Percentiles rank a stretch among this genome's conserved stretches.
These are phyloP conservation scores for Inonotus obliquus DNA, from an alignment of 1,284 basidiomycete genomes.

Conservation along the genomic window DNA sequence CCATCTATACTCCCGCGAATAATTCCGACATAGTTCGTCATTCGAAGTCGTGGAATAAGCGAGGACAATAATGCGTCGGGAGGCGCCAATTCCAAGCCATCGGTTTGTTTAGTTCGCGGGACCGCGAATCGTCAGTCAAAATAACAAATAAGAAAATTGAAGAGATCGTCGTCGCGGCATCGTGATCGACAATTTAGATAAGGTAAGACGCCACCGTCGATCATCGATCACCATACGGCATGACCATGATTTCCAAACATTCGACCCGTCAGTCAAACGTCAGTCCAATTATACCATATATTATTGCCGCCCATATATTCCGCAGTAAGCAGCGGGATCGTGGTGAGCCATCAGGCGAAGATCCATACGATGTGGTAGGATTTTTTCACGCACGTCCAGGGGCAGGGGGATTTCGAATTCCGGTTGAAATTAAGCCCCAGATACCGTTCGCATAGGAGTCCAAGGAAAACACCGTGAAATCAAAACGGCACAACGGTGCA, in stretches of 20 bases:
- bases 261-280: neutral
- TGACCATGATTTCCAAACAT: neutral
- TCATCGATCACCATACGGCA: neutral
- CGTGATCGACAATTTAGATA: neutral
- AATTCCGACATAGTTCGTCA: neutral
- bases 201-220: neutral
- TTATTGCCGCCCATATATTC: neutral
- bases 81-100: neutral
- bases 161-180: neutral
- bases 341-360: neutral
- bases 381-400: neutral
- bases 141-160: neutral
- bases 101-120: neutral
- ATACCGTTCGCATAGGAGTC: neutral
- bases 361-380: neutral
- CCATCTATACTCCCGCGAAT: constrained; percentile 44
- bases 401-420: neutral
- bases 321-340: neutral
- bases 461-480: neutral
- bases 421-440: neutral
- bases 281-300: neutral
- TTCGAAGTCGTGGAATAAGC: neutral
- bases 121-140: neutral
- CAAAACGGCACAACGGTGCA: no score
- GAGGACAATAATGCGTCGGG: neutral